phyloP scores from a whole-genome alignment of 352 stramenopile genomes.

The Sclerospora graminicola region DNA sequence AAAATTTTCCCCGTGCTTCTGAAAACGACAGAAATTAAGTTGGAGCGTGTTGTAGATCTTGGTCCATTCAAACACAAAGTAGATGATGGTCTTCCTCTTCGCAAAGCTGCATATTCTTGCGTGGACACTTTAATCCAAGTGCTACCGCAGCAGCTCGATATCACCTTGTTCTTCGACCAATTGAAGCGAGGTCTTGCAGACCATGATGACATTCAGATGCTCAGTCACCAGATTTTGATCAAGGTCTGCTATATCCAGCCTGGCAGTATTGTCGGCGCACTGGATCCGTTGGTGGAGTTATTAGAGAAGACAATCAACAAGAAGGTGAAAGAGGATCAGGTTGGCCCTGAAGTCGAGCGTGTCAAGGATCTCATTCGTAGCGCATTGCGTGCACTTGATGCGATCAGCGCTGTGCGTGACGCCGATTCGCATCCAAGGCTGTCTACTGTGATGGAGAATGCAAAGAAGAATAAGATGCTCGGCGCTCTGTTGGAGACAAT shows the following conservation, averaged over 20 bases:
- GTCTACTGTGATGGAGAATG: slow-evolving; percentile 40
- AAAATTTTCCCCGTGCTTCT: slow-evolving; percentile 88
- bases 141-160: slow-evolving; percentile 88
- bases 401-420: slow-evolving; percentile 60
- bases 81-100: slow-evolving; percentile 76
- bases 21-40: slow-evolving; percentile 86
- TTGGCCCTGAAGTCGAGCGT: slow-evolving; percentile 92
- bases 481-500: slow-evolving; percentile 50
- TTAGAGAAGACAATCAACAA: slow-evolving; percentile 95
- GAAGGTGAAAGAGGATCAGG: slow-evolving; percentile 91
- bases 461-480: slow-evolving; percentile 62
- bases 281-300: slow-evolving; percentile 87
- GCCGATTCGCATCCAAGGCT: slow-evolving; percentile 68
- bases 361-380: slow-evolving; percentile 95
- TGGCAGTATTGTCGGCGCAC: slow-evolving; percentile 68
- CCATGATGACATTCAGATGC: slow-evolving; percentile 95
- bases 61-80: slow-evolving; percentile 99
- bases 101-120: slow-evolving; percentile 90
- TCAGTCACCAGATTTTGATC: slow-evolving; percentile 95
- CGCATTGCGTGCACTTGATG: slow-evolving; percentile 83
- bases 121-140: slow-evolving; percentile 94
- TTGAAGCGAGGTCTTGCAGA: slow-evolving; percentile 85
- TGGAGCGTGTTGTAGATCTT: slow-evolving; percentile 95
- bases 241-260: slow-evolving; percentile 86
- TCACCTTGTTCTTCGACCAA: slow-evolving; percentile 88